Evolutionary conservation across 1,139 yeast species (phyloP).

Genomic region (Lodderomyces elongisporus): DNA sequence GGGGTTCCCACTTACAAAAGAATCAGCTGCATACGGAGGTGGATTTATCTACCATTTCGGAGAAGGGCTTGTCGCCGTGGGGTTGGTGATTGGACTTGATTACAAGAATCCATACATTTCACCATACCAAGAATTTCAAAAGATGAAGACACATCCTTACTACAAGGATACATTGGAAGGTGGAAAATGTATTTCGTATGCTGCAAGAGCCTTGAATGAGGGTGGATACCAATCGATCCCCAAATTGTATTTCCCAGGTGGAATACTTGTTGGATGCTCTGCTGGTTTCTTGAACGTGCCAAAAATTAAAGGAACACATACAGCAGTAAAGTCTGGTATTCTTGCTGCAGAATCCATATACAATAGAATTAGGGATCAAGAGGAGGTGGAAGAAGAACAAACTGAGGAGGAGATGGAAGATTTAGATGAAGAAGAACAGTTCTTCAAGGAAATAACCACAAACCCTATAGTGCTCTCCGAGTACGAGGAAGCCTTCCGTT

Average conservation of each 20-base stretch:
- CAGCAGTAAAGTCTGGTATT: constrained; percentile 94
- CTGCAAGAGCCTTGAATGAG: constrained; percentile 92
- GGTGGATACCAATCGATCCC: constrained; percentile 96
- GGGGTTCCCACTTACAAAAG: constrained; percentile 72
- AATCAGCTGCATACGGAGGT: constrained; percentile 77
- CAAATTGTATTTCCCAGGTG: constrained; percentile 87
- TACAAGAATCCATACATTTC: constrained; percentile 90
- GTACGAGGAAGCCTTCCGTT: constrained; percentile 60
- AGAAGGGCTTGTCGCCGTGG: constrained; percentile 83
- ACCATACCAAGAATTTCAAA: constrained; percentile 94
- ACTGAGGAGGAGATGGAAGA: no score
- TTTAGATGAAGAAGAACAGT: constrained; percentile 49
- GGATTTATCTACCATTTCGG: constrained; percentile 98
- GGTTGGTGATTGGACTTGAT: constrained; percentile 87
- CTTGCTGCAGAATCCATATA: constrained; percentile 86
- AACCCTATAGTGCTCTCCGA: constrained; percentile 49
- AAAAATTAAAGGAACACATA: constrained; percentile 95
- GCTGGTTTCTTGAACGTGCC: constrained; percentile 98
- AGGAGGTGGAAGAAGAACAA: no score
- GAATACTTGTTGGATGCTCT: constrained; percentile 86
- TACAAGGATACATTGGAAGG: constrained; percentile 73
- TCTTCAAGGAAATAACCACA: constrained; percentile 30
- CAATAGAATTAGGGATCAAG: constrained; percentile 44
- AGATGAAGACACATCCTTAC: constrained; percentile 86
- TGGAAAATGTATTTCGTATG: constrained; percentile 90